A percentile compares a stretch with the other conserved stretches of the same genome.
Conservation (phyloP, 2,329 filamentous ascomycete species). For the Colletotrichum falcatum region DNA sequence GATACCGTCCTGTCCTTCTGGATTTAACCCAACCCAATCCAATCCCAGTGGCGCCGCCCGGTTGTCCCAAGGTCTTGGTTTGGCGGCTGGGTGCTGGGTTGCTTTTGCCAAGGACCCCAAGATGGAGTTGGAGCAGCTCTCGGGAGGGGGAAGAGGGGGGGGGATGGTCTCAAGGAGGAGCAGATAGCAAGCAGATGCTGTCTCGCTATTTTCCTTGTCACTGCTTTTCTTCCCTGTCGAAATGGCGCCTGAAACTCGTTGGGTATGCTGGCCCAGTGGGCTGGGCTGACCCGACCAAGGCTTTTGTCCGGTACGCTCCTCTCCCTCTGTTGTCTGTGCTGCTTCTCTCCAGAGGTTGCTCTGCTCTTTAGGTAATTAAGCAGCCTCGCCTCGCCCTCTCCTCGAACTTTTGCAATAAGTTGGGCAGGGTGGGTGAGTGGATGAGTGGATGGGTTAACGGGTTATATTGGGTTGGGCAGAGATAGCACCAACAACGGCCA, state of each 20-base stretch:
- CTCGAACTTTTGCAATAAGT: background rate
- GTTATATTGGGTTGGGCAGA: constrained; percentile 2
- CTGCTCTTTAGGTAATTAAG: constrained; percentile 12
- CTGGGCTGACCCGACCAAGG: constrained; percentile 24
- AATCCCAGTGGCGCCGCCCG: constrained; percentile 13
- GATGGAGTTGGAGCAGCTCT: constrained; percentile 31
- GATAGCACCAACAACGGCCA: too few relatives aligned
- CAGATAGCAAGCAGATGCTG: constrained; percentile 24
- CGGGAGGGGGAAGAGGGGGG: background rate
- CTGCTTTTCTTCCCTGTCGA: constrained; percentile 31
- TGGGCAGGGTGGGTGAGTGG: constrained; percentile 7
- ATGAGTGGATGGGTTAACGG: constrained; percentile 4
- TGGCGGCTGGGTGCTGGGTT: constrained; percentile 31
- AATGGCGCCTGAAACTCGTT: constrained; percentile 36
- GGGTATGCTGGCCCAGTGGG: constrained; percentile 28
- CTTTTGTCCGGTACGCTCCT: too few relatives aligned
- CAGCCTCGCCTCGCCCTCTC: background rate
- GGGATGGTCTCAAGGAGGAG: constrained; percentile 30
- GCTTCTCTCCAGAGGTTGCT: background rate
- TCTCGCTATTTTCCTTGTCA: constrained; percentile 21
- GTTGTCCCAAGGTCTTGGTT: constrained; percentile 31
- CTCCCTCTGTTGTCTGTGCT: constrained; percentile 23
- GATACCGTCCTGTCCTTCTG: constrained; percentile 8
- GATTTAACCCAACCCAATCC: constrained; percentile 10
- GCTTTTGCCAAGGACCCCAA: constrained; percentile 37